Conservation (phyloP, 805 yeast genomes). For the Ogataea populi-albae region DNA sequence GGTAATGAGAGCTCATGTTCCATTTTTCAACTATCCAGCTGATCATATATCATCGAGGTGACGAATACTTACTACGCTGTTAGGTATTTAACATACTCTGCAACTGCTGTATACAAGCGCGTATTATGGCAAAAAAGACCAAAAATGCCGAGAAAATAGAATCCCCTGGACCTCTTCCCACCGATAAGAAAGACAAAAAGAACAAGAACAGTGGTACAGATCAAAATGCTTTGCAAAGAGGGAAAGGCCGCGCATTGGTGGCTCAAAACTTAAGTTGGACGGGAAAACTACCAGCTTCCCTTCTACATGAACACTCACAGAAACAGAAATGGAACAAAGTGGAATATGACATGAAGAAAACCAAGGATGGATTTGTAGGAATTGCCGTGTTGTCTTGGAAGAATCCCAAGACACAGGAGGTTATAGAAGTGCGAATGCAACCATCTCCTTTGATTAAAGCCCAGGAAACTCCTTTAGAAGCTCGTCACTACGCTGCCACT, state of each 20-base stretch:
- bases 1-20: no score
- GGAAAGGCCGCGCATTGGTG: slow-evolving; percentile 42
- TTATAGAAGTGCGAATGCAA: slow-evolving; percentile 53
- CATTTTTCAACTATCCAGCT: no score
- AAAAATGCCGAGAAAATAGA: slow-evolving; percentile 2
- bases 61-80: no score
- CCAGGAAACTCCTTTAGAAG: slow-evolving; percentile 82
- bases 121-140: slow-evolving; percentile 20
- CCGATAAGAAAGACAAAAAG: slow-evolving; percentile 13
- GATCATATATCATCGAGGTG: no score
- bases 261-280: slow-evolving; percentile 83
- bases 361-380: slow-evolving; percentile 56
- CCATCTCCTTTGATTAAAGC: slow-evolving; percentile 52
- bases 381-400: slow-evolving; percentile 63
- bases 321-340: slow-evolving; percentile 88
- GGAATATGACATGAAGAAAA: slow-evolving; percentile 62
- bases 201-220: background rate
- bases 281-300: slow-evolving; percentile 86
- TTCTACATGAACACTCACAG: slow-evolving; percentile 84
- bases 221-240: slow-evolving; percentile 14
- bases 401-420: slow-evolving; percentile 78
- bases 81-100: no score
- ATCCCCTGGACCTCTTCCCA: slow-evolving; percentile 7
- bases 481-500: slow-evolving; percentile 88
- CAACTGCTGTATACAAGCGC: no score